These are phyloP conservation scores for Hypoxylon rubiginosum DNA, from an alignment of 2,329 filamentous ascomycete genomes.

Conservation along the genomic window DNA sequence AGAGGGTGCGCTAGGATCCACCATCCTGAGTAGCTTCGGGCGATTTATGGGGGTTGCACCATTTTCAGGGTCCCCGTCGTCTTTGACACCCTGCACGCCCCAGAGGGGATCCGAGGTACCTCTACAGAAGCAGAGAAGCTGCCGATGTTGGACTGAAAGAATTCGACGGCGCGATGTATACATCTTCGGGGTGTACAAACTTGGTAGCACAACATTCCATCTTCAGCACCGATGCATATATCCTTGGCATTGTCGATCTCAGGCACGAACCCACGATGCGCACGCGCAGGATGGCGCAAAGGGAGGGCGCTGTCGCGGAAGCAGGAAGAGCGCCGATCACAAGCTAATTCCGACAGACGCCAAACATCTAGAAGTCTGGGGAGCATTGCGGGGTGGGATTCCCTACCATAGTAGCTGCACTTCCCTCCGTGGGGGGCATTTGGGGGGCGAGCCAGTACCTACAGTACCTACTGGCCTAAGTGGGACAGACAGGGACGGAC, in stretches of 20 bases:
- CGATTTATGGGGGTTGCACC: conserved; percentile 27
- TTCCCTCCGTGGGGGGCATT: conserved; percentile 32
- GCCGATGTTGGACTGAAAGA: conserved; percentile 1
- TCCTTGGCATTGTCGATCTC: conserved; percentile 20
- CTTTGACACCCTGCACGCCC: not conserved
- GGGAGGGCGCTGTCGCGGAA: conserved; percentile 22
- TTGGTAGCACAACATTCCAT: conserved; percentile 13
- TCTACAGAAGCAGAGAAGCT: not conserved
- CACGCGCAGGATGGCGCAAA: conserved; percentile 5
- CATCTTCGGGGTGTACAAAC: conserved; percentile 6
- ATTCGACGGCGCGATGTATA: conserved; percentile 12
- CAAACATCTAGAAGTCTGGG: conserved; percentile 41
- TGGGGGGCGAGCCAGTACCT: conserved; percentile 4
- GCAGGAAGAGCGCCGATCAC: conserved; percentile 39
- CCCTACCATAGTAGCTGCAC: conserved; percentile 17
- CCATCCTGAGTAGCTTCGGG: conserved; percentile 23
- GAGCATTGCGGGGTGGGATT: conserved; percentile 43
- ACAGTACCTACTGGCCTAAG: not conserved
- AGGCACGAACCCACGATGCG: conserved; percentile 35
- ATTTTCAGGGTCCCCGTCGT: conserved; percentile 38
- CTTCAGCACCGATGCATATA: conserved; percentile 2
- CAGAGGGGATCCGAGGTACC: conserved; percentile 26
- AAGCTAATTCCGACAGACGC: conserved; percentile 30
- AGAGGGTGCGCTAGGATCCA: conserved; percentile 9
- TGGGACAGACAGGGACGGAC: not conserved